Conservation (phyloP, 2,329 filamentous ascomycete species). For the Cladosporium cucumerinum region DNA sequence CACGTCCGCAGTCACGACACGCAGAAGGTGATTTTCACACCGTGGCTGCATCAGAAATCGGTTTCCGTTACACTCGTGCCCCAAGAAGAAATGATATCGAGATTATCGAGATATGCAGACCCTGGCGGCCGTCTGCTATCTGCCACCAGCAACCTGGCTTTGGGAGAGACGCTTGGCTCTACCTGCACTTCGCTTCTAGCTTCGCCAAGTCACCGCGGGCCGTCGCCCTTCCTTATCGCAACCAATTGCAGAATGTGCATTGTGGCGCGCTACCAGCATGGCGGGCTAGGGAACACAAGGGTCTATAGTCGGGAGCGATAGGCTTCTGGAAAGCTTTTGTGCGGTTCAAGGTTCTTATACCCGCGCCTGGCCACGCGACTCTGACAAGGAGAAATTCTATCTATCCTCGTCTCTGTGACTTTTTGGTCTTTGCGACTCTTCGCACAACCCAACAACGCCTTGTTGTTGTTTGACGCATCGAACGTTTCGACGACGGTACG, state of each 20-base stretch:
- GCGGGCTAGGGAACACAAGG: background rate
- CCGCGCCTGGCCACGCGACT: conserved; percentile 11
- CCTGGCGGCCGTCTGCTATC: conserved; percentile 9
- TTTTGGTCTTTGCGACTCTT: background rate
- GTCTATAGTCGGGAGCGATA: conserved; percentile 2
- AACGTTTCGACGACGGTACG: background rate
- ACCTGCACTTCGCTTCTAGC: background rate
- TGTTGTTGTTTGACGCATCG: background rate
- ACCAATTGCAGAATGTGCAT: conserved; percentile 10
- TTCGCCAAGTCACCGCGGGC: background rate
- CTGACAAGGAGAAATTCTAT: background rate
- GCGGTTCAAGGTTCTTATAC: conserved; percentile 11
- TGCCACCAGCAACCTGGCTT: conserved; percentile 8
- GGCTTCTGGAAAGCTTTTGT: conserved; percentile 15
- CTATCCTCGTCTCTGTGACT: conserved; percentile 7
- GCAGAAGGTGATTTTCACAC: background rate
- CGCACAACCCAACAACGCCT: background rate
- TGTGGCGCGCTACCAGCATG: conserved; percentile 1
- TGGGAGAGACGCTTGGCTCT: background rate
- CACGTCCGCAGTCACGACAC: background rate
- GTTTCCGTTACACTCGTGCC: background rate
- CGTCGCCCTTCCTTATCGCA: background rate
- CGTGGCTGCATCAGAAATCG: background rate
- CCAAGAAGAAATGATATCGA: background rate
- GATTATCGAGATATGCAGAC: conserved; percentile 9